Evolutionary conservation across 2,329 filamentous ascomycete species (phyloP).

Genomic region (Hymenoscyphus fraxineus): DNA sequence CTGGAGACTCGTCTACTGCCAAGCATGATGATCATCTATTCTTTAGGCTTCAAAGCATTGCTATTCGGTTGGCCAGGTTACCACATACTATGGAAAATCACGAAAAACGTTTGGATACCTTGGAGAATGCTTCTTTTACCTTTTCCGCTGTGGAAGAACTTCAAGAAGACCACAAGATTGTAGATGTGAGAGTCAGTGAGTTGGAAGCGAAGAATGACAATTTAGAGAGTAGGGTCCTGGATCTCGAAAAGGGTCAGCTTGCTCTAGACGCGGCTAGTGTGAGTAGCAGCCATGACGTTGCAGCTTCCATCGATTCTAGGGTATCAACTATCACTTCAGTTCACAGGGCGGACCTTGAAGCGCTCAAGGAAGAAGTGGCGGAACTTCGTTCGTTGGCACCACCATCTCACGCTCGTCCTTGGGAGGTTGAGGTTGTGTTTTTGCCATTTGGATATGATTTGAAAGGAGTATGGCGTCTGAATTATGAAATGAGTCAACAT

Average conservation of each 20-base stretch:
- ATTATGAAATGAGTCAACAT: constrained; percentile 36
- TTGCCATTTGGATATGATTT: constrained; percentile 62
- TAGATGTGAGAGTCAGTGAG: constrained; percentile 65
- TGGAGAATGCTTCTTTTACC: constrained; percentile 69
- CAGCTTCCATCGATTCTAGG: constrained; percentile 32
- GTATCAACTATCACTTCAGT: constrained; percentile 37
- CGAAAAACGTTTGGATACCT: constrained; percentile 60
- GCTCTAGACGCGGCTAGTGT: constrained; percentile 33
- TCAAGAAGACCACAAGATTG: constrained; percentile 61
- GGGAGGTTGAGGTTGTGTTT: constrained; percentile 74
- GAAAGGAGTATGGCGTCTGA: constrained; percentile 50
- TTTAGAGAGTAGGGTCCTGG: constrained; percentile 25
- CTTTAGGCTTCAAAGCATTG: constrained; percentile 24
- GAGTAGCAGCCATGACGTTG: constrained; percentile 20
- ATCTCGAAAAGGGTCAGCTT: constrained; percentile 55
- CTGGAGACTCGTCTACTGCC: constrained; percentile 8
- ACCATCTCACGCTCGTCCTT: constrained; percentile 61
- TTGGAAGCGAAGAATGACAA: constrained; percentile 58
- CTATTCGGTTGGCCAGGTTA: constrained; percentile 24
- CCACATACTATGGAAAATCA: constrained; percentile 39
- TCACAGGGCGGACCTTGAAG: constrained; percentile 39
- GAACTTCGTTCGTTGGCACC: constrained; percentile 35
- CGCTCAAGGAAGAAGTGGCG: constrained; percentile 41
- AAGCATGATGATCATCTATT: constrained; percentile 18
- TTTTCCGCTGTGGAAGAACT: constrained; percentile 65